A percentile compares a stretch with the other conserved stretches of the same genome.
Evolutionary conservation across 106 monocot genomes (phyloP).

Genomic region (Agapanthus africanus): DNA sequence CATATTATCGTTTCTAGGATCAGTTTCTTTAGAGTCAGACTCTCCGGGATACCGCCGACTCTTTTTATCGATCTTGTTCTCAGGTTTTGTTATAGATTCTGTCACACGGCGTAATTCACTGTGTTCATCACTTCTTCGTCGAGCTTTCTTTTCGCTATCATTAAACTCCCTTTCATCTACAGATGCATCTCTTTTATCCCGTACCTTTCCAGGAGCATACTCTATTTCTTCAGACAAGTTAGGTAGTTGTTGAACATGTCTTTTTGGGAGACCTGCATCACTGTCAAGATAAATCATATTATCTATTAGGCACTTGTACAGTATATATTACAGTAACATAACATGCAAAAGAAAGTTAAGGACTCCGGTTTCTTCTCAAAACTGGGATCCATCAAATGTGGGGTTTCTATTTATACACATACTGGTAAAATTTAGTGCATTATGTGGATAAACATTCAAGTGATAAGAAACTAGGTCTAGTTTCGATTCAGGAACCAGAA

Average conservation of each 20-base stretch:
- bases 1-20: slow-evolving; percentile 9
- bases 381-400: background rate
- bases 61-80: background rate
- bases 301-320: background rate
- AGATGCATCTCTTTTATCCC: slow-evolving; percentile 5
- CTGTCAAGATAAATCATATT: slow-evolving; percentile 31
- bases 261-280: slow-evolving; percentile 18
- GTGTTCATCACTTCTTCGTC: slow-evolving; percentile 15
- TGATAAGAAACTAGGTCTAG: background rate
- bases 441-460: background rate
- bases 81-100: slow-evolving; percentile 9
- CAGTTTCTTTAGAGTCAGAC: slow-evolving; percentile 42
- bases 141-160: slow-evolving; percentile 3
- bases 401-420: background rate
- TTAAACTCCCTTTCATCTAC: slow-evolving; percentile 8
- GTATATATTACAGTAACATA: background rate
- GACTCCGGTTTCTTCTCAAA: background rate
- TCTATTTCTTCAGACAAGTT: slow-evolving; percentile 30
- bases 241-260: slow-evolving; percentile 12
- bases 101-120: slow-evolving; percentile 8
- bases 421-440: background rate
- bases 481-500: background rate
- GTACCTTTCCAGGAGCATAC: slow-evolving; percentile 34
- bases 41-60: slow-evolving; percentile 1
- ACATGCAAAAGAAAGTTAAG: background rate